Conservation (phyloP, 2,329 filamentous ascomycete species). For the Diaporthe sp. region DNA sequence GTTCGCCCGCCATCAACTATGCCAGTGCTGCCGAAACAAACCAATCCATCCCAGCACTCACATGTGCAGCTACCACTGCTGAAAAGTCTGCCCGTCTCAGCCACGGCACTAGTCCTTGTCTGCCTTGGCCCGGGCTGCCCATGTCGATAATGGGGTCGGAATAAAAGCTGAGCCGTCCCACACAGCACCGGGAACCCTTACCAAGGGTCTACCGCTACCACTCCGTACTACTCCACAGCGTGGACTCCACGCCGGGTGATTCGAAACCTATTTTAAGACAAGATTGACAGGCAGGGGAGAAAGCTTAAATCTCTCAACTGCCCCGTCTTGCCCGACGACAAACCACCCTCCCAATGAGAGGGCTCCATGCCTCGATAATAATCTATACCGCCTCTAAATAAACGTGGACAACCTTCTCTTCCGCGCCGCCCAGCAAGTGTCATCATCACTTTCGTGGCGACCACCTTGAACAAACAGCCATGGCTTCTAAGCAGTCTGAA, state of each 20-base stretch:
- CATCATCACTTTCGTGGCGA: neutral
- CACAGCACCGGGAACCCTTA: neutral
- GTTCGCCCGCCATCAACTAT: neutral
- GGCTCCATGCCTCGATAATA: neutral
- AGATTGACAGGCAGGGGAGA: slow-evolving; percentile 10
- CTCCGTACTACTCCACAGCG: neutral
- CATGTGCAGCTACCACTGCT: slow-evolving; percentile 9
- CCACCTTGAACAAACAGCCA: neutral
- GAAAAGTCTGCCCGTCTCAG: slow-evolving; percentile 23
- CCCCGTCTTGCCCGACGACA: neutral
- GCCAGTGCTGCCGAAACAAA: neutral
- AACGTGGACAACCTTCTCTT: too few relatives aligned
- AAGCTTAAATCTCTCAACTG: slow-evolving; percentile 19
- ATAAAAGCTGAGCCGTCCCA: neutral
- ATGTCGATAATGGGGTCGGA: neutral
- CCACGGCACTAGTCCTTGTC: neutral
- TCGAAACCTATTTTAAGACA: neutral
- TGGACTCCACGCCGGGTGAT: neutral
- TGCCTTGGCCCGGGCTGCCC: neutral
- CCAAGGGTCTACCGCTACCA: neutral
- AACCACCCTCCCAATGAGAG: neutral
- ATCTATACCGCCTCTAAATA: neutral
- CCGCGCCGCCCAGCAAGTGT: neutral
- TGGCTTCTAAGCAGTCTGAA: neutral
- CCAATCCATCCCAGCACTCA: slow-evolving; percentile 5